Base-by-base conservation (phyloP, 306 rosid species). In the Corylus heterophylla region DNA sequence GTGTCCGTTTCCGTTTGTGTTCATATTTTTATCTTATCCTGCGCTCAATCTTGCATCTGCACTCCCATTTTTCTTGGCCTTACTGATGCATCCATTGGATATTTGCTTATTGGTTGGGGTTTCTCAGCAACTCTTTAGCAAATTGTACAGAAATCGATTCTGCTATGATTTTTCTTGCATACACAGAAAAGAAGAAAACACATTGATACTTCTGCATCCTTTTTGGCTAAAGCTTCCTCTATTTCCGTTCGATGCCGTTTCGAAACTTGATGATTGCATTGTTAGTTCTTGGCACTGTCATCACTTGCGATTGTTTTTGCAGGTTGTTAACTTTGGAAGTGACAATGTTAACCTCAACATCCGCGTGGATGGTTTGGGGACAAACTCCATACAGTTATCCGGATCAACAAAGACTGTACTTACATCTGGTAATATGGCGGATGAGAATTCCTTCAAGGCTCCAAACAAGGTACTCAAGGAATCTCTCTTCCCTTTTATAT, bases 281-380 rank as follows among this genome's bases (percentile, higher is more conserved):
- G 69, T 16, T 25, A 12, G 68, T 68, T 81, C 56, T 69, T 22
- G 17, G 79, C 69, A 49, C 74, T 27, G 7, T 79, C 63, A 59
- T 77, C 50, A 50, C 59, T 14, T 12, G 69, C 63, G 61, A 78
- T 80, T 45, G 67, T 61, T 83, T 79, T 63, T 83, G 81, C 89
- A 95, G 98, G 78, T 88, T 79, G 98, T 95, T 78, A 95, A 95
- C 90, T 89, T 89, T 1, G 97, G 98, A 69, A 59, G 80, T 81
- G 66, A 62, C 80, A 13, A 72, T 1, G 97, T 90, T 81, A 86
- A 82, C 76, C 88, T 95, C 74, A 79, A 75, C 74, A 83, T 95
- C 56, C 74, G 79, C 25, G 54, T 91, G 16, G 58, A 59, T 12
- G 92, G 90, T 69, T 83, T 91, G 82, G 91, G 83, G 73, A 81